phyloP scores from a whole-genome alignment of 768 basidiomycete genomes.

The Pleurotus sapidus region DNA sequence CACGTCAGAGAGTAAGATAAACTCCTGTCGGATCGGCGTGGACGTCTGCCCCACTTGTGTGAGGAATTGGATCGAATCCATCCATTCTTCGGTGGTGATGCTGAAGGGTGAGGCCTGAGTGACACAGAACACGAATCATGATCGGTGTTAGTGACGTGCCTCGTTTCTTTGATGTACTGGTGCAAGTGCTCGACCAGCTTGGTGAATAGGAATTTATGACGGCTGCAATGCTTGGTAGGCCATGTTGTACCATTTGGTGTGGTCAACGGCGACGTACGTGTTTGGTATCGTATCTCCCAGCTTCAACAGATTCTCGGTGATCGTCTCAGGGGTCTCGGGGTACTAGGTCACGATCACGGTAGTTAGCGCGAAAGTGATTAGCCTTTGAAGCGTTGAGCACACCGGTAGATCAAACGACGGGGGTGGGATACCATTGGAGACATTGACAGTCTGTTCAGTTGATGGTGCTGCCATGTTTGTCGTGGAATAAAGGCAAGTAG shows the following conservation, averaged over 20 bases:
- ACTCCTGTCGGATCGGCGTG: slow-evolving; percentile 67
- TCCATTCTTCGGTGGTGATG: slow-evolving; percentile 85
- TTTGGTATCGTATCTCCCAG: slow-evolving; percentile 1
- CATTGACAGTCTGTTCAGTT: background rate
- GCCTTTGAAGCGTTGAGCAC: background rate
- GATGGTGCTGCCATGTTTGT: background rate
- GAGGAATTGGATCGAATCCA: slow-evolving; percentile 70
- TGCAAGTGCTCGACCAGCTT: slow-evolving; percentile 66
- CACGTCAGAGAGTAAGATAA: slow-evolving; percentile 82
- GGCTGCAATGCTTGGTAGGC: background rate
- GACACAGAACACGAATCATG: background rate
- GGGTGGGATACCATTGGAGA: slow-evolving; percentile 9
- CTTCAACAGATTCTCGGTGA: slow-evolving; percentile 10
- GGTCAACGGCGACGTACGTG: background rate
- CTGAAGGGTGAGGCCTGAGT: background rate
- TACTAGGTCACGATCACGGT: background rate
- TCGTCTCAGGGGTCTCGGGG: slow-evolving; percentile 10
- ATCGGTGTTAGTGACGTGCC: slow-evolving; percentile 14
- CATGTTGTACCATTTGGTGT: background rate
- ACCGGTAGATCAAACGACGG: slow-evolving; percentile 5
- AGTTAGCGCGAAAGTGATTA: background rate
- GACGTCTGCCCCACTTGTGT: slow-evolving; percentile 74
- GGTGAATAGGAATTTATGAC: slow-evolving; percentile 37
- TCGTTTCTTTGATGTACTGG: slow-evolving; percentile 69
- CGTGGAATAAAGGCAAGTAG: background rate